phyloP scores from a whole-genome alignment of 768 basidiomycete species.

The Auricularia auricula-judae region DNA sequence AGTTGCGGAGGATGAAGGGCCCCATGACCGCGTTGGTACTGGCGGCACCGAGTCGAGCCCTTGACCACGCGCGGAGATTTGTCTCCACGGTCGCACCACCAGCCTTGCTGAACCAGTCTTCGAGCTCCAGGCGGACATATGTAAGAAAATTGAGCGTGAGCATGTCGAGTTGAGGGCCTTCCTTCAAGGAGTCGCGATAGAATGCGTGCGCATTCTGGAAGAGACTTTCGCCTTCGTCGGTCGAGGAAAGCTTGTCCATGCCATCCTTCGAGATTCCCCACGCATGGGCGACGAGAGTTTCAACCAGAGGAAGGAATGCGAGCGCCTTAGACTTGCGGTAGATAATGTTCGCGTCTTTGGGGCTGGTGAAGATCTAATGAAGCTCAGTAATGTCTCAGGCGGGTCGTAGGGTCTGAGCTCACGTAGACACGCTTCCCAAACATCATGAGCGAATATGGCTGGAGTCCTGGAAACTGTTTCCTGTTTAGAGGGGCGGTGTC shows the following conservation, averaged over 20 bases:
- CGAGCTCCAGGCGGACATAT: not conserved
- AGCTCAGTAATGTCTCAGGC: not conserved
- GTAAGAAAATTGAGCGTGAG: not conserved
- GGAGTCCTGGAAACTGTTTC: not conserved
- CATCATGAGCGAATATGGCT: not conserved
- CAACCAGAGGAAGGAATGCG: not conserved
- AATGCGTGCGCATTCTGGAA: not conserved
- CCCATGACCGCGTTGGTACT: not conserved
- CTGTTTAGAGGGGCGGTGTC: not conserved
- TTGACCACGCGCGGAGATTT: not conserved
- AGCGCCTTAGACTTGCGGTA: conserved; percentile 1
- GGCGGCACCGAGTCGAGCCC: not conserved
- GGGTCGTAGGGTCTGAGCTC: not conserved
- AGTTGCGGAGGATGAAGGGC: not conserved
- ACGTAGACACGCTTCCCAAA: not conserved
- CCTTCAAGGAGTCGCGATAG: not conserved
- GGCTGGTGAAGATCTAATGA: not conserved
- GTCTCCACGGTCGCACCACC: not conserved
- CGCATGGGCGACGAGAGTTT: not conserved
- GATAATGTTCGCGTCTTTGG: not conserved
- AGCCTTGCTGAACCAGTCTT: not conserved
- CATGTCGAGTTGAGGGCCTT: not conserved
- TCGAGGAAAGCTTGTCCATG: not conserved
- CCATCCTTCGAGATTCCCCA: not conserved
- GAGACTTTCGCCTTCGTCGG: not conserved